These are phyloP conservation scores for Primulina eburnea DNA, from an alignment of 257 asterid genomes.

Conservation along the genomic window DNA sequence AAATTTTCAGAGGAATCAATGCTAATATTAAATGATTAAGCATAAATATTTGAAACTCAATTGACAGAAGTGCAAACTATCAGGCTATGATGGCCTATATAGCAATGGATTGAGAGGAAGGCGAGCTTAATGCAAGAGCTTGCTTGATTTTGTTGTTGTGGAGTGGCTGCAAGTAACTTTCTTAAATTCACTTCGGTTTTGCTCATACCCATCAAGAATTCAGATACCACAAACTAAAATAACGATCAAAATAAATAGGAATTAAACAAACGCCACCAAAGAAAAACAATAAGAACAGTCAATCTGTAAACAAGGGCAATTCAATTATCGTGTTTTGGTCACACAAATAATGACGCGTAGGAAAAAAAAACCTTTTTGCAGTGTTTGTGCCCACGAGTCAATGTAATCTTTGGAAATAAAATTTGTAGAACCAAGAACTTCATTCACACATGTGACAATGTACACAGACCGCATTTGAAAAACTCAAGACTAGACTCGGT, in stretches of 20 bases:
- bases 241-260: constrained; percentile 4
- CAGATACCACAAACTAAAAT: neutral
- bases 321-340: no score
- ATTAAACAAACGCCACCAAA: neutral
- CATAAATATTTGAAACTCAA: neutral
- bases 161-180: constrained; percentile 76
- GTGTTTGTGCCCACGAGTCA: no score
- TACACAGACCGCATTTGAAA: no score
- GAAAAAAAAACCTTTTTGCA: neutral
- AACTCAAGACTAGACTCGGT: no score
- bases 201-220: constrained; percentile 64
- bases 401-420: no score
- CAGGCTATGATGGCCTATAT: neutral
- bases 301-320: no score
- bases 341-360: no score
- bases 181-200: constrained; percentile 79
- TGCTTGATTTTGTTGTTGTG: constrained; percentile 75
- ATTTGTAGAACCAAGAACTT: no score
- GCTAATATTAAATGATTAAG: no score
- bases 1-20: neutral
- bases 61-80: constrained; percentile 5
- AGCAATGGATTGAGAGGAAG: no score
- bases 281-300: no score
- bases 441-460: no score
- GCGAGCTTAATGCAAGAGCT: constrained; percentile 66